Evolutionary conservation across 306 rosid genomes (phyloP).

Genomic region (Begonia masoniana): DNA sequence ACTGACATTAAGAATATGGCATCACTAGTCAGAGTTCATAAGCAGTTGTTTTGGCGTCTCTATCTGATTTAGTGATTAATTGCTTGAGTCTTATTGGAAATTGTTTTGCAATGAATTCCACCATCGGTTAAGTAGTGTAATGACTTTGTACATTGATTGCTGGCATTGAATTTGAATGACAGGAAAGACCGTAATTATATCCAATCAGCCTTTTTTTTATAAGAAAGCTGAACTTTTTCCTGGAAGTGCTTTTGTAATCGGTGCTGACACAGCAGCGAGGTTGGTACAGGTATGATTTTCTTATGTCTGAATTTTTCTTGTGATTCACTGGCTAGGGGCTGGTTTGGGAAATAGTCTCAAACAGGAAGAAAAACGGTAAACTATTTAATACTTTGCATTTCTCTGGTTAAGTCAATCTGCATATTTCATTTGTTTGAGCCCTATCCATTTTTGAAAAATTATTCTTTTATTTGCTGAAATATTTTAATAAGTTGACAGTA

Average conservation of each 20-base stretch:
- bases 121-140: too few species aligned
- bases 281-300: slow-evolving; percentile 51
- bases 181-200: slow-evolving; percentile 76
- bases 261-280: slow-evolving; percentile 87
- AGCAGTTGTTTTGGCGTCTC: too few species aligned
- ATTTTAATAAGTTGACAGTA: not conserved
- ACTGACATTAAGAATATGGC: too few species aligned
- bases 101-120: too few species aligned
- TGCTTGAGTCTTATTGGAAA: too few species aligned
- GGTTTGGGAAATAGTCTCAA: not conserved
- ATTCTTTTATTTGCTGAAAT: not conserved
- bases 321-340: not conserved
- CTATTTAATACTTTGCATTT: too few species aligned
- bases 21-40: too few species aligned
- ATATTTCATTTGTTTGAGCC: too few species aligned
- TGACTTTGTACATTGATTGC: not conserved
- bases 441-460: not conserved
- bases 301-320: not conserved
- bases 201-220: slow-evolving; percentile 77
- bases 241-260: slow-evolving; percentile 88
- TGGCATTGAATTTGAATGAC: slow-evolving; percentile 19
- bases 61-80: too few species aligned
- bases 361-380: too few species aligned
- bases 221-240: slow-evolving; percentile 91
- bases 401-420: not conserved